Evolutionary conservation across 352 stramenopile species (phyloP).

Genomic region (Phytophthora ramorum): DNA sequence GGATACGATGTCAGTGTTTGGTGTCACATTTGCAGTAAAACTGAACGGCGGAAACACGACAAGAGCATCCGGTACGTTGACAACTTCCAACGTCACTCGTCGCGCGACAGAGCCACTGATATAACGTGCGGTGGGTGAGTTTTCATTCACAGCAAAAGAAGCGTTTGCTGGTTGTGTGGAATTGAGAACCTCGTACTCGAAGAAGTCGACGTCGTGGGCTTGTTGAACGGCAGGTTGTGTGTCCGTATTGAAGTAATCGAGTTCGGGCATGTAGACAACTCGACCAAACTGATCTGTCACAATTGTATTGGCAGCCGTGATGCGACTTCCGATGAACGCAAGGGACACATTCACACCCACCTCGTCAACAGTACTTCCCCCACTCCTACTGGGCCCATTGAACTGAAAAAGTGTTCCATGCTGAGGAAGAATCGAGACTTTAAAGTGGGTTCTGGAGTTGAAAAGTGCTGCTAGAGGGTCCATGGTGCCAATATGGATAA

Average conservation of each 20-base stretch:
- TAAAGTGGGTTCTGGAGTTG: constrained; percentile 35
- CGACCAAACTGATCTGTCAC: constrained; percentile 38
- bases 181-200: constrained; percentile 47
- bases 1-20: constrained; percentile 17
- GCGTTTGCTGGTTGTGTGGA: constrained; percentile 3
- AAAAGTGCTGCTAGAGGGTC: constrained; percentile 54
- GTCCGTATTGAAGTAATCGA: constrained; percentile 61
- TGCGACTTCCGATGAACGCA: constrained; percentile 24
- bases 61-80: constrained; percentile 54
- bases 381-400: constrained; percentile 3
- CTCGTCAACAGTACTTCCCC: background rate
- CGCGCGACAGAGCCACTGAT: constrained; percentile 19
- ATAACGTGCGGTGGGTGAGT: constrained; percentile 18
- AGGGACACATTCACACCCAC: constrained; percentile 4
- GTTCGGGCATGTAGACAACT: constrained; percentile 55
- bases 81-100: constrained; percentile 61
- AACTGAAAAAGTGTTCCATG: constrained; percentile 68
- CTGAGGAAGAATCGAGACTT: constrained; percentile 44
- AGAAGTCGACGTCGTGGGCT: constrained; percentile 27
- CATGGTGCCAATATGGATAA: constrained; percentile 42
- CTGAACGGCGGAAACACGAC: constrained; percentile 52
- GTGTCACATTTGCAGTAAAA: constrained; percentile 36
- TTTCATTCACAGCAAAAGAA: constrained; percentile 18
- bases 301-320: constrained; percentile 12
- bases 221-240: background rate